phyloP scores from a whole-genome alignment of 225 moss, liverwort and hornwort species.

The Physcomitrellopsis africana region DNA sequence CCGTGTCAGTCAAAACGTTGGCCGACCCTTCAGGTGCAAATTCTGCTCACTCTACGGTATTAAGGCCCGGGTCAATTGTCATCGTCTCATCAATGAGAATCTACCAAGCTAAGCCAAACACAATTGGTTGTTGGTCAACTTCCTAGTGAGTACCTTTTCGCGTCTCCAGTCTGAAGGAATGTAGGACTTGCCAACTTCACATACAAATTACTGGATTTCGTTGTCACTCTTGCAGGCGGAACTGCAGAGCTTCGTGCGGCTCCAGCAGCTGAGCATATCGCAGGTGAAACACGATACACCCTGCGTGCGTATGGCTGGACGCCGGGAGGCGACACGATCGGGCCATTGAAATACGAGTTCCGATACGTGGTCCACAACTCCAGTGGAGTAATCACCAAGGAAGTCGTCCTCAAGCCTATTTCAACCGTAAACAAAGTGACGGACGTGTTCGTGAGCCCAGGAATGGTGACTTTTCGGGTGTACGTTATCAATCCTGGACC shows the following conservation, averaged over 20 bases:
- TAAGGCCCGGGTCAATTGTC: too few relatives aligned
- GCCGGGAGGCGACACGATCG: constrained; percentile 36
- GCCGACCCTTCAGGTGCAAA: constrained; percentile 34
- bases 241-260: constrained; percentile 23
- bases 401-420: constrained; percentile 40
- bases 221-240: constrained; percentile 32
- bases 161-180: neutral
- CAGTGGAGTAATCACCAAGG: neutral
- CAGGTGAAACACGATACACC: constrained; percentile 50
- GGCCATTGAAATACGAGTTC: constrained; percentile 56
- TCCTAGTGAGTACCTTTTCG: neutral
- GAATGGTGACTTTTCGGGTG: constrained; percentile 46
- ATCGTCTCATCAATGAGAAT: neutral
- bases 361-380: constrained; percentile 35
- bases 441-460: constrained; percentile 32
- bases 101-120: neutral
- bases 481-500: constrained; percentile 54
- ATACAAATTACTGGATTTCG: neutral
- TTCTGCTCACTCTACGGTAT: neutral
- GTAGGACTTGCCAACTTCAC: neutral
- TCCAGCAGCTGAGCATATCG: constrained; percentile 32
- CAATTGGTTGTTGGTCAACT: neutral
- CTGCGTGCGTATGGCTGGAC: constrained; percentile 62
- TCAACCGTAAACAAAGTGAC: constrained; percentile 42
- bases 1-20: constrained; percentile 31